A percentile compares a stretch with the other conserved stretches of the same genome.
Evolutionary conservation across 140 eudicot species (phyloP).

Genomic region (Ambrosia hybrid): DNA sequence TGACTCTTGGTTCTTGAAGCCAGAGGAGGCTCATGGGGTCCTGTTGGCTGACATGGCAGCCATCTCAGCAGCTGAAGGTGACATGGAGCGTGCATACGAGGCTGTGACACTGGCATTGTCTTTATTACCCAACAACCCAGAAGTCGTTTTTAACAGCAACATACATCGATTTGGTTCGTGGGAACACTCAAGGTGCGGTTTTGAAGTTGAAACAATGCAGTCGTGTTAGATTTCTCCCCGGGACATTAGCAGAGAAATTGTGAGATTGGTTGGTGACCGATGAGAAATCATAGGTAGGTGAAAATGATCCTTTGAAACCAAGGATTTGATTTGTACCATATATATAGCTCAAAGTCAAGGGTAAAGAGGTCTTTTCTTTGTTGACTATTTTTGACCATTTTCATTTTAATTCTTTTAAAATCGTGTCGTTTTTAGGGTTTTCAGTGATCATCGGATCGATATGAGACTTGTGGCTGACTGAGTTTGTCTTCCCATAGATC

Average conservation of each 20-base stretch:
- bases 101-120: slow-evolving; percentile 54
- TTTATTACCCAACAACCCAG: slow-evolving; percentile 50
- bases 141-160: slow-evolving; percentile 62
- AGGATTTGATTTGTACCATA: slow-evolving; percentile 88
- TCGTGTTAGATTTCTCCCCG: slow-evolving; percentile 51
- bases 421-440: slow-evolving; percentile 23
- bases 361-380: slow-evolving; percentile 44
- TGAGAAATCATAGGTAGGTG: slow-evolving; percentile 48
- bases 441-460: slow-evolving; percentile 11
- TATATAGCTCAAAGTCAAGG: slow-evolving; percentile 62
- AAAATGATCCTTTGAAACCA: slow-evolving; percentile 51
- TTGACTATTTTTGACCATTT: slow-evolving; percentile 22
- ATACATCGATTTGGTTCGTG: slow-evolving; percentile 65
- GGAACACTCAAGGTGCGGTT: slow-evolving; percentile 61
- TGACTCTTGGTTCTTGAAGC: slow-evolving; percentile 37
- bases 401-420: not conserved
- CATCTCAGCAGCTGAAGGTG: slow-evolving; percentile 66
- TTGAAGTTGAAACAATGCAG: slow-evolving; percentile 61
- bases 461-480: slow-evolving; percentile 33
- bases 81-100: slow-evolving; percentile 62
- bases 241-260: slow-evolving; percentile 36
- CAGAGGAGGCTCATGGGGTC: slow-evolving; percentile 83
- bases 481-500: slow-evolving; percentile 28
- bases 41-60: slow-evolving; percentile 68
- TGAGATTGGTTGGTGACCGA: slow-evolving; percentile 11